Conservation (phyloP, 2,329 filamentous ascomycete species). For the Ophiognomonia clavigignenti-juglandacearum region DNA sequence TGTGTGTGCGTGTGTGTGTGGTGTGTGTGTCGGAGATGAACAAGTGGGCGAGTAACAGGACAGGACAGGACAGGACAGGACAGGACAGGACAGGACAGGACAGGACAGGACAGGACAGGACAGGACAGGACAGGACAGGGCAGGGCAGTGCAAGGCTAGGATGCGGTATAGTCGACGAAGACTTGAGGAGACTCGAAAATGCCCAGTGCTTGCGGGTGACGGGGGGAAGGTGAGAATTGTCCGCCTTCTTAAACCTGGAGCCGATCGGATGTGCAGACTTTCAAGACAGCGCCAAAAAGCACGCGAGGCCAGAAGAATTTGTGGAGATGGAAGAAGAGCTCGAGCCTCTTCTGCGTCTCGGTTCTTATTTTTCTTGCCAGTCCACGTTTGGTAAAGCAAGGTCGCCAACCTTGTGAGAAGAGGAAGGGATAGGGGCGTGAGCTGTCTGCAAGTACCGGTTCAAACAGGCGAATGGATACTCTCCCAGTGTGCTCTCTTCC, state of each 20-base stretch:
- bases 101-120: not conserved
- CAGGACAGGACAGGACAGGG: not conserved
- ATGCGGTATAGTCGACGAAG: too few relatives aligned
- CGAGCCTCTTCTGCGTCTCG: slow-evolving; percentile 22
- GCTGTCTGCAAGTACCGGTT: slow-evolving; percentile 12
- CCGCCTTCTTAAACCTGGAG: slow-evolving; percentile 22
- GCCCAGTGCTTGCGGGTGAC: slow-evolving; percentile 13
- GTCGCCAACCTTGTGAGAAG: slow-evolving; percentile 10
- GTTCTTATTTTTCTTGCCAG: slow-evolving; percentile 19
- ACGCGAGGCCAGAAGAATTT: slow-evolving; percentile 24
- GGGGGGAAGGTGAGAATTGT: slow-evolving; percentile 19
- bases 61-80: not conserved
- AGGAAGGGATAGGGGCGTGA: slow-evolving; percentile 12
- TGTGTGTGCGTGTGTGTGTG: not conserved
- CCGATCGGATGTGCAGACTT: slow-evolving; percentile 35
- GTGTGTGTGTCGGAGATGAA: not conserved
- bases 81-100: not conserved
- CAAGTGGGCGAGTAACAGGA: not conserved
- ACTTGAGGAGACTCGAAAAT: slow-evolving; percentile 14
- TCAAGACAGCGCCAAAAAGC: slow-evolving; percentile 37
- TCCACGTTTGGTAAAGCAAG: slow-evolving; percentile 13
- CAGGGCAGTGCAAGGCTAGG: too few relatives aligned
- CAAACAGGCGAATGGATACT: slow-evolving; percentile 13
- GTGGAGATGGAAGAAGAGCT: slow-evolving; percentile 30
- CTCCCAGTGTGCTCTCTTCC: slow-evolving; percentile 4